These are phyloP conservation scores for Hibiscus syriacus DNA, from an alignment of 345 rosid genomes.

Conservation along the genomic window DNA sequence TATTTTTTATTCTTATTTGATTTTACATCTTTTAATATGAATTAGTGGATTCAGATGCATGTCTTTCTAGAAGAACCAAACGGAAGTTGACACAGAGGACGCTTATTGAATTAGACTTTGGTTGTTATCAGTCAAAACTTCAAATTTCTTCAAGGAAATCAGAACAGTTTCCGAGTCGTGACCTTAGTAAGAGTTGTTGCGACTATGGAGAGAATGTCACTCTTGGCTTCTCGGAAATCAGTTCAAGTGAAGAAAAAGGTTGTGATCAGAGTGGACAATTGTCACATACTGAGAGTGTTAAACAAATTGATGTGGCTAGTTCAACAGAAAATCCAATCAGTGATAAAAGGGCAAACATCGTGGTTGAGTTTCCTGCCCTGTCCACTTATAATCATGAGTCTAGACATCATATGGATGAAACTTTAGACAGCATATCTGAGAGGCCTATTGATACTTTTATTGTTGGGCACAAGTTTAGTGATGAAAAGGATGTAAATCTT, in stretches of 20 bases:
- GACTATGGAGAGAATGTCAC: constrained; percentile 11
- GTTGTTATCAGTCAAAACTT: constrained; percentile 27
- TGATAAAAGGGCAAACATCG: constrained; percentile 10
- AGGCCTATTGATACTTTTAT: constrained; percentile 54
- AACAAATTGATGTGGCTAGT: constrained; percentile 1
- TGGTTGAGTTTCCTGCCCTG: constrained; percentile 16
- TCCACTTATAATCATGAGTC: constrained; percentile 17
- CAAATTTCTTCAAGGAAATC: constrained; percentile 14
- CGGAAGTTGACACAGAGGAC: constrained; percentile 77
- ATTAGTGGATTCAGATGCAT: constrained; percentile 34
- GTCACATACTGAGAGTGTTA: not conserved
- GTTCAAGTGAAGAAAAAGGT: constrained; percentile 13
- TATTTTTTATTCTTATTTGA: not conserved
- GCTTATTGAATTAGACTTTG: constrained; percentile 53
- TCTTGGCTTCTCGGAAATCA: constrained; percentile 3
- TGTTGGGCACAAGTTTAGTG: constrained; percentile 82
- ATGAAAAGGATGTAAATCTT: constrained; percentile 37
- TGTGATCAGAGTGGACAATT: not conserved
- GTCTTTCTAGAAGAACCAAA: constrained; percentile 49
- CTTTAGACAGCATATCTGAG: constrained; percentile 24
- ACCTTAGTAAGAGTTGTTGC: not conserved
- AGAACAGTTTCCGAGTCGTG: constrained; percentile 9
- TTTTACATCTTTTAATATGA: not conserved
- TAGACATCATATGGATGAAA: constrained; percentile 3
- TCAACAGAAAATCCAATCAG: constrained; percentile 10